A percentile compares a stretch with the other conserved stretches of the same genome.
Evolutionary conservation across 371 early-diverging fungal genomes (phyloP).

Genomic region (Haplosporangium sp.): DNA sequence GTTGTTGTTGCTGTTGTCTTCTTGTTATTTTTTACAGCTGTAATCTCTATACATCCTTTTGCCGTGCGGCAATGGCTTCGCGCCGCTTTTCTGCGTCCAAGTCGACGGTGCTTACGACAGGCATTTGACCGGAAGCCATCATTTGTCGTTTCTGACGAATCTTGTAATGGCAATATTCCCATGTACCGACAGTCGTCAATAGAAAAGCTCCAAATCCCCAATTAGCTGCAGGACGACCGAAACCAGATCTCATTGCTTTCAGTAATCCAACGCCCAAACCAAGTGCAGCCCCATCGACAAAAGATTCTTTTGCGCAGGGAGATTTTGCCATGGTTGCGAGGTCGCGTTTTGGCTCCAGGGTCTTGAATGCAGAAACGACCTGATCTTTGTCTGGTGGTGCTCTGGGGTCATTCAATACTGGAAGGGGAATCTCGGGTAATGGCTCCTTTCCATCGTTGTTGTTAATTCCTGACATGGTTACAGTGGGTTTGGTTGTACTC

Average conservation of each 20-base stretch:
- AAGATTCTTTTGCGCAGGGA: constrained; percentile 51
- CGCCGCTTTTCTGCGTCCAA: constrained; percentile 44
- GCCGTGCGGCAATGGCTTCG: constrained; percentile 54
- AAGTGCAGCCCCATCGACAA: constrained; percentile 47
- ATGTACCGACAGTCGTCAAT: constrained; percentile 50
- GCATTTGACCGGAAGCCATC: constrained; percentile 54
- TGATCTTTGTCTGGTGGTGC: constrained; percentile 46
- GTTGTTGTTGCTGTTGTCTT: no score
- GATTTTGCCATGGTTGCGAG: constrained; percentile 50
- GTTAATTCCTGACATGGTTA: constrained; percentile 36
- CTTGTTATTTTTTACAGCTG: neutral
- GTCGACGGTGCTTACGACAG: constrained; percentile 49
- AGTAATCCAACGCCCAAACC: constrained; percentile 48
- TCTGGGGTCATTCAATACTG: constrained; percentile 50
- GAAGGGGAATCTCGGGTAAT: constrained; percentile 42
- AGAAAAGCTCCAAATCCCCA: constrained; percentile 55
- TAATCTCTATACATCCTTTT: constrained; percentile 24
- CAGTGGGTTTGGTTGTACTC: neutral
- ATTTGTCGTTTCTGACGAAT: constrained; percentile 48
- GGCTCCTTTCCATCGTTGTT: constrained; percentile 41
- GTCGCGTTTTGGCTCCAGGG: constrained; percentile 42
- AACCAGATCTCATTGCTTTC: constrained; percentile 43
- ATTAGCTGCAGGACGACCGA: constrained; percentile 38
- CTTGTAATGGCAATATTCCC: constrained; percentile 55
- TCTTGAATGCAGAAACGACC: constrained; percentile 55